A percentile compares a stretch with the other conserved stretches of the same genome.
These are phyloP conservation scores for Fonsecaea multimorphosa DNA, from an alignment of 2,329 filamentous ascomycete genomes.

Conservation along the genomic window DNA sequence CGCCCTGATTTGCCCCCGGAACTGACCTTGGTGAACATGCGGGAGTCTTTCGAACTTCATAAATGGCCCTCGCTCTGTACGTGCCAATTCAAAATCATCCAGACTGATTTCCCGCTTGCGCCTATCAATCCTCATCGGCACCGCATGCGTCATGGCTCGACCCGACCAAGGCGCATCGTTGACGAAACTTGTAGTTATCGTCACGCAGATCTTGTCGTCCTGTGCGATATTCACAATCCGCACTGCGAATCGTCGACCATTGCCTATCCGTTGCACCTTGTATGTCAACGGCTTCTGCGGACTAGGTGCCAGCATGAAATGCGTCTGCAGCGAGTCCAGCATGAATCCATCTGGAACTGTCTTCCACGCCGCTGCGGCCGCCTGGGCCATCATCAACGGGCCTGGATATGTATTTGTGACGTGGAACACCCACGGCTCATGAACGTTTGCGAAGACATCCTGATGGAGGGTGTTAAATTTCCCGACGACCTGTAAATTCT, in stretches of 20 bases:
- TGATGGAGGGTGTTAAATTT: conserved; percentile 7
- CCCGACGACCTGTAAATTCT: neutral
- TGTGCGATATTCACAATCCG: conserved; percentile 34
- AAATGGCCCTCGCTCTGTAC: conserved; percentile 31
- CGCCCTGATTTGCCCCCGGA: neutral
- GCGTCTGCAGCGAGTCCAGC: conserved; percentile 36
- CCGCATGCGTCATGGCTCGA: conserved; percentile 33
- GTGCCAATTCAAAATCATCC: conserved; percentile 35
- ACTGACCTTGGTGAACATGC: conserved; percentile 30
- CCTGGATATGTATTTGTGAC: conserved; percentile 35
- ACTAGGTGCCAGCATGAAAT: conserved; percentile 36
- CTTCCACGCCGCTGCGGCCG: conserved; percentile 34
- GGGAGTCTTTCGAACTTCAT: conserved; percentile 39
- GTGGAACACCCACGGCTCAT: conserved; percentile 37
- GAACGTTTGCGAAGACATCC: conserved; percentile 35
- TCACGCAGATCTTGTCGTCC: conserved; percentile 26
- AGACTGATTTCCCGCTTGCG: conserved; percentile 31
- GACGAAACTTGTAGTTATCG: conserved; percentile 34
- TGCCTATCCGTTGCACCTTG: conserved; percentile 34
- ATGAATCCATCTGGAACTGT: conserved; percentile 33
- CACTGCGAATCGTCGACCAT: conserved; percentile 35
- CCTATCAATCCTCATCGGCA: conserved; percentile 22
- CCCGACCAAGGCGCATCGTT: conserved; percentile 33
- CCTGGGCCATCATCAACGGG: conserved; percentile 37
- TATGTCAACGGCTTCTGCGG: conserved; percentile 27